Base-by-base conservation (phyloP, 2,329 filamentous ascomycete species). In the Beauveria asiatica region DNA sequence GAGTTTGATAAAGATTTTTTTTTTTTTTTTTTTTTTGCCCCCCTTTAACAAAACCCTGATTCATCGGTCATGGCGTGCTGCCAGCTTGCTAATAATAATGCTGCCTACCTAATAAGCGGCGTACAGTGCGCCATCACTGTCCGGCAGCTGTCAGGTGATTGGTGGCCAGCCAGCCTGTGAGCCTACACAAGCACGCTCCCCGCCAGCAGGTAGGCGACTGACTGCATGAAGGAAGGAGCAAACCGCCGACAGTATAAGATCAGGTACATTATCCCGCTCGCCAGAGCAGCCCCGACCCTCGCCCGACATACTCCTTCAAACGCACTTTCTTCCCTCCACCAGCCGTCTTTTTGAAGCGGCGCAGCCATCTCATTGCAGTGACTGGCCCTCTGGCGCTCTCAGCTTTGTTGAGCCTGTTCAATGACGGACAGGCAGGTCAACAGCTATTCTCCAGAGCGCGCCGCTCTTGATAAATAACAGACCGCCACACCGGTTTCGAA, bases 71-170 rank as follows among this genome's bases (percentile, higher is more conserved):
- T 37, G 33, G 11, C 33, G 11, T 37, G 33, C 11, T 11, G 33
- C 33, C 33, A 37, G 33, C 33, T 37, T 5, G 33, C 11, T 37
- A 37, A 37, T 37, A 11, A n/a, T n/a, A n/a, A n/a, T n/a, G n/a
- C n/a, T n/a, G n/a, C n/a, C 33, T 37, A 37, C 33, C 33, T 37
- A 30, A 8, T 30, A 37, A 11, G 11, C 33, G 10, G 11, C 21
- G 30, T 50, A 50, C 55, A 57, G 55, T 57, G 53, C 53, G 53
- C n/a, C 27, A 10, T 37, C 5, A 11, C 41, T 45, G n/a, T 44
- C 10, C 27, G n/a, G 27, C 42, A 37, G 33, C 11, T 30, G 55
- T 57, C 55, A 57, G 55, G 55, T 57, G 55, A 57, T 57, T 57
- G 45, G 23, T 8, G 10, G 45, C 54, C 54, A 57, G 45, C 54